Conservation (phyloP, 805 yeast species). For the Metschnikowia hibisci region DNA sequence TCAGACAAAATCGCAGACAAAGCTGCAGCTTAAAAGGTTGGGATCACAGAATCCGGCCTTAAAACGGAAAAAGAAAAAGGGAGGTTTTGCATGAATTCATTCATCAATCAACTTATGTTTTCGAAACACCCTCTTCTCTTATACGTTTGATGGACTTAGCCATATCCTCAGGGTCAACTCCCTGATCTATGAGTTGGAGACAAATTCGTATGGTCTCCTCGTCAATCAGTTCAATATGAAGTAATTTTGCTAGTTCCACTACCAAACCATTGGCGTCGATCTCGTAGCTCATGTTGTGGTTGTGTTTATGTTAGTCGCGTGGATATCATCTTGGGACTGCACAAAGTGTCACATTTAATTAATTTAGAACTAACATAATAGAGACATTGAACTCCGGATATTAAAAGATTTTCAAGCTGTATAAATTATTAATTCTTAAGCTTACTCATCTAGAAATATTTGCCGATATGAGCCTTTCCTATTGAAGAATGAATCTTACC, state of each 20-base stretch:
- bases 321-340: too few relatives aligned
- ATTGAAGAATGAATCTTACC: too few relatives aligned
- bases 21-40: conserved; percentile 3
- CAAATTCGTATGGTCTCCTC: conserved; percentile 30
- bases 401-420: too few relatives aligned
- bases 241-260: conserved; percentile 23
- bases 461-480: too few relatives aligned
- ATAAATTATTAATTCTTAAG: too few relatives aligned
- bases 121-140: conserved; percentile 22
- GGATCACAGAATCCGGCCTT: conserved; percentile 19
- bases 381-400: too few relatives aligned
- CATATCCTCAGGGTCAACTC: conserved; percentile 29
- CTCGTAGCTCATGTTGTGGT: conserved; percentile 5
- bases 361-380: too few relatives aligned
- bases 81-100: conserved; percentile 43
- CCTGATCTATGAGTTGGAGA: conserved; percentile 32
- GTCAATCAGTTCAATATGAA: conserved; percentile 24
- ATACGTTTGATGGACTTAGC: conserved; percentile 26
- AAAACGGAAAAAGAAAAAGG: conserved; percentile 41
- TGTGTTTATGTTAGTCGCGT: not conserved
- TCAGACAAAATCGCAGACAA: conserved; percentile 1
- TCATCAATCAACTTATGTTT: not conserved
- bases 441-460: too few relatives aligned
- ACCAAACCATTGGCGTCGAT: conserved; percentile 6
- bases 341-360: too few relatives aligned